Base-by-base conservation (phyloP, 2,329 filamentous ascomycete genomes). In the Pseudomassariella vexata region DNA sequence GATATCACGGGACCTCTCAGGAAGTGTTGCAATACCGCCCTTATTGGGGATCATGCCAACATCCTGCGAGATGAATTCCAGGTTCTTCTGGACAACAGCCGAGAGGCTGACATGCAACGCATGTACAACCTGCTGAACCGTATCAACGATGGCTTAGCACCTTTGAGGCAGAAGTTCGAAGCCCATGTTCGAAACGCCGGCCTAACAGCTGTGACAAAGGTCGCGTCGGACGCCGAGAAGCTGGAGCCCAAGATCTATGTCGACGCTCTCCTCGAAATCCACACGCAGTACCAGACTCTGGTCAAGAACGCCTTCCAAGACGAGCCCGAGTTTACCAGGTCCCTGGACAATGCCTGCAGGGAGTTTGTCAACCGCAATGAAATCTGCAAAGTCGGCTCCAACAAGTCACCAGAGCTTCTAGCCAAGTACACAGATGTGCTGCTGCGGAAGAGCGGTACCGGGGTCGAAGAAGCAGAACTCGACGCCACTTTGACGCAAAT, bases 351-450 rank as follows among this genome's bases (percentile, higher is more conserved):
- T 55, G 92, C 92, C 12, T 98, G 92, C 65, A 79, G 89, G 43
- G 92, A 98, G 55, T 98, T 96, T 52, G 92, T 98, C 57, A 98
- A 98, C 63, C 79, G 92, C 40, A 98, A 98, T 59, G 85, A 90
- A 48, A 83, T 96, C 31, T 98, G 92, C 76, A 94, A 90, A 54
- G 80, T 85, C 4, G 88, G 86, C 25, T 94, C 89, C 2, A 94
- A 88, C 49, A 92, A 89, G 53, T 96, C 92, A 1, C 92, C 92
- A 0, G 92, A 98, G 57, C 67, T 98, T 23, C 70, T 98, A 22
- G 90, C 92, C 55, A 95, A 95, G 61, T 96, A 98, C 57, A 86
- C 89, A 19, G 92, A 98, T 57, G 81, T 88, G 8, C 67, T 98
- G 19, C 69, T 98, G 31, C 90, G 92, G 60, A 95, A 95, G 70